Conservation (phyloP, 2,329 filamentous ascomycete species). For the Aspergillus candidus region DNA sequence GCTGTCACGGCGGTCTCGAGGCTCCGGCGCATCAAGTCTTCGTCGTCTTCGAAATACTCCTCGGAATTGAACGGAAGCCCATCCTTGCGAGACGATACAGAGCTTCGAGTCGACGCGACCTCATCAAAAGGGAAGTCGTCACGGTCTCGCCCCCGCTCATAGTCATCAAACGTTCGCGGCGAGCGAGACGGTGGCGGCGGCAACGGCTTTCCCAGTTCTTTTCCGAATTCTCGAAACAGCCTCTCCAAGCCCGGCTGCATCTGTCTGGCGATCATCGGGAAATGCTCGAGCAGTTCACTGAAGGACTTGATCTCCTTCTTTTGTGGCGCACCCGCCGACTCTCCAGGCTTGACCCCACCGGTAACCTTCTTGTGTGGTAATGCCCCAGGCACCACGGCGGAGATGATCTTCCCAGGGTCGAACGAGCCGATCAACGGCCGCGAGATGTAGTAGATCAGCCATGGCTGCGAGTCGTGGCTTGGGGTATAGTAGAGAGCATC, state of each 20-base stretch:
- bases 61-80: conserved; percentile 52
- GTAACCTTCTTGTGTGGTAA: conserved; percentile 23
- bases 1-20: conserved; percentile 87
- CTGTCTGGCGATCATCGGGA: conserved; percentile 91
- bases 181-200: conserved; percentile 59
- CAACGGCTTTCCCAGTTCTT: conserved; percentile 76
- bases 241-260: conserved; percentile 90
- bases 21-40: conserved; percentile 80
- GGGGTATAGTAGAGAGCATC: conserved; percentile 87
- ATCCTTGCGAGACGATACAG: conserved; percentile 27
- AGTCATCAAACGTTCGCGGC: conserved; percentile 51
- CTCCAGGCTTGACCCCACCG: conserved; percentile 21
- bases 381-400: conserved; percentile 53
- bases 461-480: conserved; percentile 81
- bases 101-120: conserved; percentile 29
- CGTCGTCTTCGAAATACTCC: conserved; percentile 79
- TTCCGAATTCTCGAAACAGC: conserved; percentile 81
- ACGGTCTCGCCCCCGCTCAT: conserved; percentile 40
- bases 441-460: conserved; percentile 95
- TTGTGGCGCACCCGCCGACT: conserved; percentile 32
- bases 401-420: conserved; percentile 66
- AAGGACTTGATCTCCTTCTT: conserved; percentile 94
- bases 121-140: conserved; percentile 35
- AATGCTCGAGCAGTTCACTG: conserved; percentile 79
- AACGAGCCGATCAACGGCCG: conserved; percentile 76